Conservation (phyloP, 2,329 filamentous ascomycete genomes). For the Trichoderma sp. region DNA sequence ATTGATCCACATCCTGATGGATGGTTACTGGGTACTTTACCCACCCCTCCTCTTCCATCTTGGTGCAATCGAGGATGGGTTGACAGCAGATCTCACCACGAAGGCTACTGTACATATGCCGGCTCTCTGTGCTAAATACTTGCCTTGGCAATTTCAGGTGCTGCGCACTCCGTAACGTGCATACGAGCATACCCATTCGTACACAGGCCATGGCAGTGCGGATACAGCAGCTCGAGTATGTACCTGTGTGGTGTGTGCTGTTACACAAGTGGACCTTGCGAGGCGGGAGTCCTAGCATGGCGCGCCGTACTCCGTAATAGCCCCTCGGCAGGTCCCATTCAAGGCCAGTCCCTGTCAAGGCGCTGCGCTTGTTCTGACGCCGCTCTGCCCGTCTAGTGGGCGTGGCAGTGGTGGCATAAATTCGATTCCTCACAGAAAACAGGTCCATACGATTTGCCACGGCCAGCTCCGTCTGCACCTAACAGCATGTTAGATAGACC, state of each 20-base stretch:
- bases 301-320: conserved; percentile 15
- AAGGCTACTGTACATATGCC: not conserved
- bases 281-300: conserved; percentile 29
- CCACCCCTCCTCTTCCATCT: not conserved
- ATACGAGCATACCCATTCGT: not conserved
- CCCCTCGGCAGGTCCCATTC: conserved; percentile 28
- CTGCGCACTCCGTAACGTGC: not conserved
- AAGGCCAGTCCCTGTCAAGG: conserved; percentile 12
- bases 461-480: not conserved
- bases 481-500: not conserved
- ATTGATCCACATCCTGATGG: not conserved
- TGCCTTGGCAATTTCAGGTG: not conserved
- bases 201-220: not conserved
- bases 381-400: not conserved
- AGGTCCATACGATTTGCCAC: conserved; percentile 3
- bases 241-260: not conserved
- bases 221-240: not conserved
- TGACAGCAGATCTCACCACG: conserved; percentile 21
- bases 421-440: not conserved
- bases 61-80: not conserved
- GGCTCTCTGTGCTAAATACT: not conserved
- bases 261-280: conserved; percentile 24
- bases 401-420: not conserved
- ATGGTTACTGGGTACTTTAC: not conserved
- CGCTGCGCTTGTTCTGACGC: conserved; percentile 17